These are phyloP conservation scores for Penstemon barbatus DNA, from an alignment of 257 asterid genomes.

Conservation along the genomic window DNA sequence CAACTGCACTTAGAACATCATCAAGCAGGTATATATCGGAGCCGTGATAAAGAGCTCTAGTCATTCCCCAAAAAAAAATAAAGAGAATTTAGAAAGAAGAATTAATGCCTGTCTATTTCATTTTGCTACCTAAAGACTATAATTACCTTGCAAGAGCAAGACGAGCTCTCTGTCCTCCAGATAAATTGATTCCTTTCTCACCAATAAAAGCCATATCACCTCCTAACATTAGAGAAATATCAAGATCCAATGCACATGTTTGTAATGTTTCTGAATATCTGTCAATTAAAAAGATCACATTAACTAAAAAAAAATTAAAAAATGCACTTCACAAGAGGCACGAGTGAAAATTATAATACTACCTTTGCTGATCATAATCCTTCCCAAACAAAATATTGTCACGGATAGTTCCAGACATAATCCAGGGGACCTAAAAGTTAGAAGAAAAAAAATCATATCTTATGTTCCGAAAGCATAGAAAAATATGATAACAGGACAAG, in stretches of 20 bases:
- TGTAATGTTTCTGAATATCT: slow-evolving; percentile 71
- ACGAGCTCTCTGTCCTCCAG: slow-evolving; percentile 96
- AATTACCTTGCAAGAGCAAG: slow-evolving; percentile 87
- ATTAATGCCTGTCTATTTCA: slow-evolving; percentile 8
- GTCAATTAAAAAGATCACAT: slow-evolving; percentile 25
- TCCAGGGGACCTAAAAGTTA: slow-evolving; percentile 78
- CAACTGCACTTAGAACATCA: slow-evolving; percentile 96
- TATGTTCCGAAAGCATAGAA: slow-evolving; percentile 11
- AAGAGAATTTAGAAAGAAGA: slow-evolving; percentile 24
- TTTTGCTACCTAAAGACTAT: slow-evolving; percentile 17
- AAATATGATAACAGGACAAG: slow-evolving; percentile 17
- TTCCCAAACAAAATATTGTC: slow-evolving; percentile 86
- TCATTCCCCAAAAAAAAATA: slow-evolving; percentile 23
- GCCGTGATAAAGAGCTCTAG: slow-evolving; percentile 82
- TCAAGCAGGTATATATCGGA: slow-evolving; percentile 76
- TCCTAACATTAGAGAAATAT: slow-evolving; percentile 81
- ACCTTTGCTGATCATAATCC: slow-evolving; percentile 68
- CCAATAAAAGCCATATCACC: slow-evolving; percentile 89
- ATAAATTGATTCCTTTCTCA: slow-evolving; percentile 84
- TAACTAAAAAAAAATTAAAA: not conserved
- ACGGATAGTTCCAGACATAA: slow-evolving; percentile 89
- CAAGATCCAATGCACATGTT: slow-evolving; percentile 71
- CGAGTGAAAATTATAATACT: not conserved
- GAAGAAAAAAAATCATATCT: not conserved
- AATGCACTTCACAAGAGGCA: too few relatives aligned